Percentiles rank a stretch among this genome's conserved stretches.
Evolutionary conservation across 140 eudicot genomes (phyloP).

Genomic region (Stevia rebaudiana): DNA sequence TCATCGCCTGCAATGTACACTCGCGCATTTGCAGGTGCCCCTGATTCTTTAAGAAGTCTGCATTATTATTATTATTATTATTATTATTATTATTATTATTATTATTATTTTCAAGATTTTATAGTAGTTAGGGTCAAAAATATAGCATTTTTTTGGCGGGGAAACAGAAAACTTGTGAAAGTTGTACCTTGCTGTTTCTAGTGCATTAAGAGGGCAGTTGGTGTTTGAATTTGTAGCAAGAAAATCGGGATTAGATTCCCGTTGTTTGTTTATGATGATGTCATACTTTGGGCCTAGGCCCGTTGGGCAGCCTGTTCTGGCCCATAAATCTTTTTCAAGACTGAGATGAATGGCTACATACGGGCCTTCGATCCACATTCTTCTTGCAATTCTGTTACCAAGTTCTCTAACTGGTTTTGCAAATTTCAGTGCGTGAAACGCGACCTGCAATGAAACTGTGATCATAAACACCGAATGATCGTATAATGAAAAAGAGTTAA

Average conservation of each 20-base stretch:
- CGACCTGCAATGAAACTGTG: conserved; percentile 35
- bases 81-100: no score
- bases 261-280: conserved; percentile 23
- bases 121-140: not conserved
- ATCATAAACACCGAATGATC: not conserved
- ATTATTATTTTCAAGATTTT: not conserved
- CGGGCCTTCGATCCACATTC: conserved; percentile 92
- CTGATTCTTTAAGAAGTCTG: conserved; percentile 52
- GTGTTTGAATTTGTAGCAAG: conserved; percentile 37
- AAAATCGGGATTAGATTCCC: conserved; percentile 38
- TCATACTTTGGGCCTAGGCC: conserved; percentile 52
- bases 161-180: not conserved
- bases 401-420: conserved; percentile 48
- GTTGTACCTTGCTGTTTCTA: conserved; percentile 47
- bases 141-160: not conserved
- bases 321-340: conserved; percentile 59
- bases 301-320: conserved; percentile 49
- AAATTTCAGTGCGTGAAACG: conserved; percentile 68
- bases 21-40: conserved; percentile 43
- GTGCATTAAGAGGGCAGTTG: conserved; percentile 49
- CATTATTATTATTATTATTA: conserved; percentile 9
- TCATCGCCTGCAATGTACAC: conserved; percentile 56
- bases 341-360: conserved; percentile 54
- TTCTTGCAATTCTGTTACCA: conserved; percentile 51
- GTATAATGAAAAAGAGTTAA: not conserved